phyloP scores from a whole-genome alignment of 306 rosid genomes.

The Fagus crenata region DNA sequence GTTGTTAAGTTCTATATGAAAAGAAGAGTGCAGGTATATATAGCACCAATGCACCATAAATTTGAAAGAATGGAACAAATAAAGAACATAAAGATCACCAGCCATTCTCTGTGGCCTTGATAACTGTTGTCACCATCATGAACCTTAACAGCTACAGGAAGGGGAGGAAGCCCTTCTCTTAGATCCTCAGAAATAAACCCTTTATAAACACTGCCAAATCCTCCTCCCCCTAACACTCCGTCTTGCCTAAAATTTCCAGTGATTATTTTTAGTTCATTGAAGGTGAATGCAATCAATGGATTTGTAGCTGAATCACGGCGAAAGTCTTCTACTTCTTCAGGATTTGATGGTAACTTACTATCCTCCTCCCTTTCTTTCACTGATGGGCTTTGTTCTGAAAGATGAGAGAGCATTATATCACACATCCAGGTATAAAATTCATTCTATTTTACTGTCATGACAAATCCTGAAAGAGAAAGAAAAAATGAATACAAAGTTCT shows the following conservation, averaged over 20 bases:
- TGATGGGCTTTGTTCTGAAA: slow-evolving; percentile 50
- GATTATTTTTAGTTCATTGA: slow-evolving; percentile 65
- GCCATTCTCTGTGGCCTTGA: slow-evolving; percentile 99
- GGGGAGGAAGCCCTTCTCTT: slow-evolving; percentile 57
- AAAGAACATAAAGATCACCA: slow-evolving; percentile 55
- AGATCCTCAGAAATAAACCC: slow-evolving; percentile 82
- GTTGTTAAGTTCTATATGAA: background rate
- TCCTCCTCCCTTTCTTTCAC: slow-evolving; percentile 46
- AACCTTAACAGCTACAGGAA: slow-evolving; percentile 94
- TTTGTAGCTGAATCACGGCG: slow-evolving; percentile 84
- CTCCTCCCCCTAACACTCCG: slow-evolving; percentile 87
- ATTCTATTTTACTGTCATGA: background rate
- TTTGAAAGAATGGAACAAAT: slow-evolving; percentile 12
- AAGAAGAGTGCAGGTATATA: slow-evolving; percentile 8
- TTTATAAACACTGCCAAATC: slow-evolving; percentile 96
- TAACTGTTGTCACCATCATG: slow-evolving; percentile 93
- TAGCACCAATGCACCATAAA: background rate
- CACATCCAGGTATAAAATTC: slow-evolving; percentile 12
- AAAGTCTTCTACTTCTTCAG: slow-evolving; percentile 90
- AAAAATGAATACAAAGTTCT: background rate
- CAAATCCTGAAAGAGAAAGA: background rate
- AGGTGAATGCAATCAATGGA: slow-evolving; percentile 80
- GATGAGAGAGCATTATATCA: slow-evolving; percentile 27
- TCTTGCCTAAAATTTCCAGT: slow-evolving; percentile 82
- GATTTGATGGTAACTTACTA: slow-evolving; percentile 75